Conservation (phyloP, 352 stramenopile species). For the Phytopythium boreale region DNA sequence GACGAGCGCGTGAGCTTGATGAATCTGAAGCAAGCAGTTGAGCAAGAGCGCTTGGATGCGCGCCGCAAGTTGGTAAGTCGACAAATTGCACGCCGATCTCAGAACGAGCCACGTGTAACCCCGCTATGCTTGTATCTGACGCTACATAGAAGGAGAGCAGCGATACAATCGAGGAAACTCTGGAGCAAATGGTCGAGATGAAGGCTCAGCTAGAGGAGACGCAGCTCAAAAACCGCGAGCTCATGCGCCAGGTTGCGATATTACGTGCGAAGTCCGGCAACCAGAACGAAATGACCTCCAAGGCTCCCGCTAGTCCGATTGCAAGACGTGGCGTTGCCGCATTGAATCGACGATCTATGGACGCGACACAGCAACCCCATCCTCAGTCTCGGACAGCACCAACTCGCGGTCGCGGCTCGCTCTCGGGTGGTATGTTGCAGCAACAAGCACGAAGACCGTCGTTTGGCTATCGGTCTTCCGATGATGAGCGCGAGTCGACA, state of each 20-base stretch:
- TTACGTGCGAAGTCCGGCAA: constrained; percentile 35
- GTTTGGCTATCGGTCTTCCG: neutral
- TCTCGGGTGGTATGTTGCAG: neutral
- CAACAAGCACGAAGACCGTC: neutral
- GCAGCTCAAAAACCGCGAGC: constrained; percentile 74
- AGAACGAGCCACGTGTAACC: neutral
- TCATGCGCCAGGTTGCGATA: constrained; percentile 71
- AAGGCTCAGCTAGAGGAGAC: constrained; percentile 58
- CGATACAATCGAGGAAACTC: constrained; percentile 44
- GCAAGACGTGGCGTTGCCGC: too few species aligned
- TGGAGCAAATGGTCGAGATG: constrained; percentile 54
- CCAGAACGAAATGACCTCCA: neutral
- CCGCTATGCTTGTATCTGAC: neutral
- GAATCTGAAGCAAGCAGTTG: constrained; percentile 4
- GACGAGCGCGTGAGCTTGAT: neutral
- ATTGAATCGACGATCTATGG: neutral
- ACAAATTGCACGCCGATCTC: neutral
- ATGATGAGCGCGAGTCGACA: constrained; percentile 6
- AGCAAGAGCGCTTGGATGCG: constrained; percentile 38
- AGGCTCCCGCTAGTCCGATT: neutral
- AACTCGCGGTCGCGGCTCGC: constrained; percentile 9
- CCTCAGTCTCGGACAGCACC: constrained; percentile 12
- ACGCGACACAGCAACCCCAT: neutral
- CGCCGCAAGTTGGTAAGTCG: constrained; percentile 32
- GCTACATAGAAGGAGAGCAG: constrained; percentile 48